A percentile compares a stretch with the other conserved stretches of the same genome.
Conservation (phyloP, 1,284 basidiomycete genomes). For the Schizopora paradoxa region DNA sequence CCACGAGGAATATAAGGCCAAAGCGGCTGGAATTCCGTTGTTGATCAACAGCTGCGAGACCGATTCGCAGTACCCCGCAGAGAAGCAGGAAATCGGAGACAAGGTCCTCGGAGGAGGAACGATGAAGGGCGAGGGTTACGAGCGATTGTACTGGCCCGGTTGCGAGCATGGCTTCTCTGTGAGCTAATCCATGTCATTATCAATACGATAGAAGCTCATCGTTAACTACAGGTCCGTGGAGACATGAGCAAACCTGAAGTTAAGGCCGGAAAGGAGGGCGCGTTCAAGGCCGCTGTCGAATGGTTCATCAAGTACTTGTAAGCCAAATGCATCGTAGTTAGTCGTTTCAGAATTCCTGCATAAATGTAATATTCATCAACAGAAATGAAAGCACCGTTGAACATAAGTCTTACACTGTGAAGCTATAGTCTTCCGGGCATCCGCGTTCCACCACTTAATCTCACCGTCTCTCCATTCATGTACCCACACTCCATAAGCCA, state of each 20-base stretch:
- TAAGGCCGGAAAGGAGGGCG: conserved; percentile 37
- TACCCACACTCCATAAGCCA: conserved; percentile 49
- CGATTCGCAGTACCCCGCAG: conserved; percentile 46
- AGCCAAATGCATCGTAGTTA: too few species aligned
- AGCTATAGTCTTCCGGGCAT: conserved; percentile 31
- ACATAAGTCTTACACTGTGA: neutral
- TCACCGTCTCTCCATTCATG: conserved; percentile 53
- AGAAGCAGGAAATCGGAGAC: conserved; percentile 45
- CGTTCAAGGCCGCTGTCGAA: conserved; percentile 34
- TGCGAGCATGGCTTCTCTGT: conserved; percentile 62
- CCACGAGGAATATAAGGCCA: conserved; percentile 59
- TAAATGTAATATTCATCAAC: conserved; percentile 2
- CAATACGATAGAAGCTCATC: neutral
- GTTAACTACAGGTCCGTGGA: conserved; percentile 23
- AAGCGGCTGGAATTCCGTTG: conserved; percentile 45
- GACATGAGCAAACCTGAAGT: conserved; percentile 34
- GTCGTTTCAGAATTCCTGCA: too few species aligned
- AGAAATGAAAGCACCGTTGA: neutral
- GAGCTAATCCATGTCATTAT: conserved; percentile 28
- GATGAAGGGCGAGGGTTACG: conserved; percentile 49
- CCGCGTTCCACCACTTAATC: conserved; percentile 41
- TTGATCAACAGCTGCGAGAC: conserved; percentile 58
- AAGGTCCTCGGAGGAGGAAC: conserved; percentile 48
- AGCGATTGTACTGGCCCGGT: conserved; percentile 48
- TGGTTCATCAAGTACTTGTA: conserved; percentile 32